Evolutionary conservation across 192 early-diverging fungal genomes (phyloP).

Genomic region (Cetraspora pellucida): DNA sequence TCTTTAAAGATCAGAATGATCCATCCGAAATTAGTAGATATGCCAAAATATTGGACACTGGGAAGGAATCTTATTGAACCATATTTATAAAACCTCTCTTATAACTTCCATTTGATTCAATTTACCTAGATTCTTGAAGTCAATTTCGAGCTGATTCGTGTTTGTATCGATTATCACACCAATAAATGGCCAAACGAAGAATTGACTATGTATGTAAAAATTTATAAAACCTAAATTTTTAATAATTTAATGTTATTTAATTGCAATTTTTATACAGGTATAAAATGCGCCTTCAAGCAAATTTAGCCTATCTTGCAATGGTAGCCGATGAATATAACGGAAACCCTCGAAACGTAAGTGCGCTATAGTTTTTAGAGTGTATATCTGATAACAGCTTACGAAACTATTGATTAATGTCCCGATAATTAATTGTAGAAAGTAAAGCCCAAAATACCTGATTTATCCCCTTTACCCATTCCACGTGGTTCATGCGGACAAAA

Average conservation of each 20-base stretch:
- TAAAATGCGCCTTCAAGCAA: constrained; percentile 27
- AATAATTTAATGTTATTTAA: constrained; percentile 2
- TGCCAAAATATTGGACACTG: not conserved
- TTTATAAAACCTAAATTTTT: not conserved
- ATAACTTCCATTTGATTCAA: not conserved
- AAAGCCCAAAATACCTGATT: constrained; percentile 26
- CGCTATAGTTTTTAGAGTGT: not conserved
- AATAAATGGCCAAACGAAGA: constrained; percentile 7
- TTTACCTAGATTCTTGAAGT: constrained; percentile 27
- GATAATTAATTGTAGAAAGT: constrained; percentile 5
- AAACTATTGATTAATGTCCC: not conserved
- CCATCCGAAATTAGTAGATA: not conserved
- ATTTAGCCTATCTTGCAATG: constrained; percentile 29
- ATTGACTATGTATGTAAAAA: not conserved
- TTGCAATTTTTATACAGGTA: not conserved
- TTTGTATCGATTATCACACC: constrained; percentile 33
- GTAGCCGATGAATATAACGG: constrained; percentile 30
- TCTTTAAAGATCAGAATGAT: not conserved
- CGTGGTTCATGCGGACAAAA: not conserved
- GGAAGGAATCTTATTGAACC: not conserved
- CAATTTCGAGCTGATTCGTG: constrained; percentile 29
- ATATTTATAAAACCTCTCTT: not conserved
- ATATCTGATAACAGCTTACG: not conserved
- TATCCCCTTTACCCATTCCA: constrained; percentile 15
- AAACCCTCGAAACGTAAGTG: constrained; percentile 27